phyloP scores from a whole-genome alignment of 192 early-diverging fungal genomes.

The Diversispora eburnea region DNA sequence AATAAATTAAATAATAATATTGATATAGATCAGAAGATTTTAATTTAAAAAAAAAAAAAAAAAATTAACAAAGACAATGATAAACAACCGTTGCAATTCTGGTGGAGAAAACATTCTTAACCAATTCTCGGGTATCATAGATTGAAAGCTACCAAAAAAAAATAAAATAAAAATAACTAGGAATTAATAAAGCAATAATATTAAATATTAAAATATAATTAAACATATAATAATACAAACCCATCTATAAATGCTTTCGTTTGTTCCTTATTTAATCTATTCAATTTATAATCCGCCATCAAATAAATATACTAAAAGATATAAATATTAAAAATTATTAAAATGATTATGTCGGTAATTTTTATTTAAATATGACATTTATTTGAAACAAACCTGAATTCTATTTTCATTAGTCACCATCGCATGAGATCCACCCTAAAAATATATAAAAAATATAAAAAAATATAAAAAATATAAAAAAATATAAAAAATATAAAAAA shows the following conservation, averaged over 20 bases:
- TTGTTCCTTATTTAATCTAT: slow-evolving; percentile 62
- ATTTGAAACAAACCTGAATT: slow-evolving; percentile 27
- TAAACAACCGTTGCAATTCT: slow-evolving; percentile 65
- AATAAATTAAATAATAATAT: background rate
- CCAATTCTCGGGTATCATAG: slow-evolving; percentile 75
- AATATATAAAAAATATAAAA: background rate
- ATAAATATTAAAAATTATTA: slow-evolving; percentile 31
- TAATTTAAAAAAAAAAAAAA: slow-evolving; percentile 1
- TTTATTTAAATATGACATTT: background rate
- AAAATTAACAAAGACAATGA: background rate
- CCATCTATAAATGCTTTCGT: slow-evolving; percentile 73
- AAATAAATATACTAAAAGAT: slow-evolving; percentile 69
- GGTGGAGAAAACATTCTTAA: slow-evolving; percentile 82
- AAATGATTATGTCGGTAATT: slow-evolving; percentile 26
- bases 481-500: slow-evolving; percentile 15
- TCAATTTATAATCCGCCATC: slow-evolving; percentile 74
- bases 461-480: slow-evolving; percentile 5
- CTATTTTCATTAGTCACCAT: slow-evolving; percentile 48
- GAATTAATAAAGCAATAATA: slow-evolving; percentile 44
- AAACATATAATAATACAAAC: slow-evolving; percentile 38
- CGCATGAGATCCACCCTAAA: slow-evolving; percentile 37
- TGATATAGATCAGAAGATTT: background rate
- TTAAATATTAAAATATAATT: slow-evolving; percentile 42
- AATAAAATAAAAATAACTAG: background rate
- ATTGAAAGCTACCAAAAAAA: slow-evolving; percentile 37